Percentiles rank a stretch among this genome's conserved stretches.
These are phyloP conservation scores for Cyclotella choctawhatcheeana DNA, from an alignment of 108 stramenopile species.

Conservation along the genomic window DNA sequence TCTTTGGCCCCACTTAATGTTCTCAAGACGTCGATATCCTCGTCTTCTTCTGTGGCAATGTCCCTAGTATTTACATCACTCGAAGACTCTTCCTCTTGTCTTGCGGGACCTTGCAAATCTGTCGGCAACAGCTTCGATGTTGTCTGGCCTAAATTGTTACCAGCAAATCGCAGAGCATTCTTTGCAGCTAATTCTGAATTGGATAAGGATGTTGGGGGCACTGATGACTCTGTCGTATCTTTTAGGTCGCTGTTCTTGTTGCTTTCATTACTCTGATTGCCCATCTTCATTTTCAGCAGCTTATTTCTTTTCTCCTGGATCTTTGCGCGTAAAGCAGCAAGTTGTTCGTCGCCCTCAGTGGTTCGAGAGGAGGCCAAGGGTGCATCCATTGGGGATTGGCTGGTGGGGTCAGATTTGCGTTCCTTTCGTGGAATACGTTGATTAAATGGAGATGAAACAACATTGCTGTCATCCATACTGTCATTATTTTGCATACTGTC, in stretches of 20 bases:
- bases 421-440: conserved; percentile 43
- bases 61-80: conserved; percentile 10
- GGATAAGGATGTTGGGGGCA: neutral
- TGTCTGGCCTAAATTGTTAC: conserved; percentile 9
- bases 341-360: conserved; percentile 32
- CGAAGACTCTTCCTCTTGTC: neutral
- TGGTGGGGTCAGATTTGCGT: neutral
- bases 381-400: neutral
- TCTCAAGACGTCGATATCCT: conserved; percentile 32
- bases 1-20: conserved; percentile 61
- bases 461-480: neutral
- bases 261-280: conserved; percentile 2
- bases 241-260: neutral
- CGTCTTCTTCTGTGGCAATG: conserved; percentile 7
- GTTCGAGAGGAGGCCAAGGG: conserved; percentile 2
- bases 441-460: conserved; percentile 15
- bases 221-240: neutral
- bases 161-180: conserved; percentile 53
- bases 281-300: conserved; percentile 28
- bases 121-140: conserved; percentile 34
- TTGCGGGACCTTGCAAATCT: conserved; percentile 37
- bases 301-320: conserved; percentile 49
- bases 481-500: neutral
- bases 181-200: conserved; percentile 48
- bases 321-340: conserved; percentile 40